phyloP scores from a whole-genome alignment of 1,284 basidiomycete genomes.

The Ustilago sp. region DNA sequence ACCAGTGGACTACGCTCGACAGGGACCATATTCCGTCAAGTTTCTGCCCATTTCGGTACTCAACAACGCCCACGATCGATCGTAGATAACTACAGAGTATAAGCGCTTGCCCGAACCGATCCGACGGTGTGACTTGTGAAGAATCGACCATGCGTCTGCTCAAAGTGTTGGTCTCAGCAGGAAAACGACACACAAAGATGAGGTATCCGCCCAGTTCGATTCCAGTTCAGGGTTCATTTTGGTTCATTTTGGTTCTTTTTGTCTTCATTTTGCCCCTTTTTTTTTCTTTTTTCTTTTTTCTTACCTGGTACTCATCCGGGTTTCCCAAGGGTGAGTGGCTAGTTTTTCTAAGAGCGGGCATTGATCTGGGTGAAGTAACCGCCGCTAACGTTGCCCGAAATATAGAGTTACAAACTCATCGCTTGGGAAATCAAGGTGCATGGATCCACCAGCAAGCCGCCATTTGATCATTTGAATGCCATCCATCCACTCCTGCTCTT shows the following conservation, averaged over 20 bases:
- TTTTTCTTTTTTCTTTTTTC: too few relatives aligned
- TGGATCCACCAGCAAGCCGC: constrained; percentile 14
- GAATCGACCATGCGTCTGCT: not conserved
- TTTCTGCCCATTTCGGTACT: too few relatives aligned
- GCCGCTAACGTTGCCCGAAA: not conserved
- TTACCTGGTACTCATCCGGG: too few relatives aligned
- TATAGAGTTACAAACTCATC: constrained; percentile 35
- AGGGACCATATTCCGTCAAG: too few relatives aligned
- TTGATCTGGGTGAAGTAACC: not conserved
- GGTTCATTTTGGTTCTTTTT: not conserved
- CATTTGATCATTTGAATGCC: not conserved
- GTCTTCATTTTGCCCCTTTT: too few relatives aligned
- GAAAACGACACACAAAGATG: not conserved
- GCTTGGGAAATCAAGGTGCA: constrained; percentile 24
- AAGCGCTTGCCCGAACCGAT: not conserved
- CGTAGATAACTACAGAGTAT: not conserved
- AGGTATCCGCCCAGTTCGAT: too few relatives aligned
- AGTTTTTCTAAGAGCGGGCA: not conserved
- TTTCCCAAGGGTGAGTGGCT: not conserved
- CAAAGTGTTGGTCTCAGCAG: constrained; percentile 27
- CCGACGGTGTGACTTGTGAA: not conserved
- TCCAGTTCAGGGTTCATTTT: not conserved
- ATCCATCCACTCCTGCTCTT: not conserved
- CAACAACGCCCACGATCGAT: not conserved
- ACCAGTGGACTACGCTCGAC: too few relatives aligned